Evolutionary conservation across 805 yeast genomes (phyloP).

Genomic region (Yamadazyma endophytica): DNA sequence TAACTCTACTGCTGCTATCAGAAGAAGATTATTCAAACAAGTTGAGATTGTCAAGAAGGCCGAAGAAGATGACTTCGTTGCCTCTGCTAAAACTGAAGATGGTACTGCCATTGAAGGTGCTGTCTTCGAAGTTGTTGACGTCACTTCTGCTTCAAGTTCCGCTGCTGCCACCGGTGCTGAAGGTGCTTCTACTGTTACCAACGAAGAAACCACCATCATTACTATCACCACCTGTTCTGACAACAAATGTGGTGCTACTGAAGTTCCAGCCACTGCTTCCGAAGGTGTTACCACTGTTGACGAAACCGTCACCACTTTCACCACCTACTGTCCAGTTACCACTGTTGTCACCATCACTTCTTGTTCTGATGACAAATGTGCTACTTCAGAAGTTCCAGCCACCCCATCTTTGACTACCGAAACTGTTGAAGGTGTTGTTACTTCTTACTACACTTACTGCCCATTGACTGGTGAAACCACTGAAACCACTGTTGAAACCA

Average conservation of each 20-base stretch:
- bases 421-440: constrained; percentile 19
- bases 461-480: constrained; percentile 18
- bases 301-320: constrained; percentile 12
- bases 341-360: constrained; percentile 33
- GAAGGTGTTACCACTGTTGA: constrained; percentile 15
- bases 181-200: constrained; percentile 16
- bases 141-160: constrained; percentile 13
- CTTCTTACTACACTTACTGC: constrained; percentile 34
- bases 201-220: constrained; percentile 23
- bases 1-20: constrained; percentile 39
- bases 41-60: constrained; percentile 26
- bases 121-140: constrained; percentile 14
- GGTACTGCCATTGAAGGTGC: constrained; percentile 22
- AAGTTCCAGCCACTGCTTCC: constrained; percentile 22
- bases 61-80: constrained; percentile 24
- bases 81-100: constrained; percentile 11
- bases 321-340: constrained; percentile 16
- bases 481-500: constrained; percentile 11
- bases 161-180: constrained; percentile 9
- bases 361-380: constrained; percentile 29
- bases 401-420: constrained; percentile 23
- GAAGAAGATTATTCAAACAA: constrained; percentile 32
- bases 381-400: constrained; percentile 24
- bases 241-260: constrained; percentile 23
- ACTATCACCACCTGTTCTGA: constrained; percentile 34